A percentile compares a stretch with the other conserved stretches of the same genome.
Conservation (phyloP, 2,329 filamentous ascomycete species). For the Neodidymelliopsis sp. region DNA sequence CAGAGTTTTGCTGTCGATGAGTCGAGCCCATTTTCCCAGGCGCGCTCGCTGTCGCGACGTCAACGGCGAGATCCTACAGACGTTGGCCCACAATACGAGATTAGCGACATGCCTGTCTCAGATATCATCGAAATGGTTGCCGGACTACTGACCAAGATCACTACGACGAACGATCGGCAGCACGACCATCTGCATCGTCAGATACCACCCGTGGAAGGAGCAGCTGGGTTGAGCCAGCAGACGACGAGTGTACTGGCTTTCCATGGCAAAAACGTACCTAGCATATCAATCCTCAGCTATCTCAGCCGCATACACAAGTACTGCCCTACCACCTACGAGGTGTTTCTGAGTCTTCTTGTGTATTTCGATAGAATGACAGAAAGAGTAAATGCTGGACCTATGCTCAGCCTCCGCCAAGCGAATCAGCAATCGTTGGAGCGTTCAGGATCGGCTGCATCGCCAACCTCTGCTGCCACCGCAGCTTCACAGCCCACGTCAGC, state of each 20-base stretch:
- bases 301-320: constrained; percentile 97
- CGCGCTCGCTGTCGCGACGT: constrained; percentile 49
- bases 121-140: constrained; percentile 99
- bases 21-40: constrained; percentile 64
- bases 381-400: constrained; percentile 82
- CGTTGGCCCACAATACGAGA: constrained; percentile 77
- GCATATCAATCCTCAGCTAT: constrained; percentile 96
- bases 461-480: constrained; percentile 39
- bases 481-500: constrained; percentile 29
- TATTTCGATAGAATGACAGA: constrained; percentile 99
- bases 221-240: constrained; percentile 66
- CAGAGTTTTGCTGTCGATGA: constrained; percentile 86
- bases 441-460: constrained; percentile 37
- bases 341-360: constrained; percentile 91
- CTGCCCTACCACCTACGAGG: constrained; percentile 97
- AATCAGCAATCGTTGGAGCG: constrained; percentile 58
- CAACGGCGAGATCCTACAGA: constrained; percentile 58
- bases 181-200: constrained; percentile 88
- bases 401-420: constrained; percentile 66
- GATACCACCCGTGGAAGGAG: constrained; percentile 67
- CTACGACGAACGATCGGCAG: constrained; percentile 92
- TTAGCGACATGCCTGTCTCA: constrained; percentile 94
- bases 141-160: constrained; percentile 94
- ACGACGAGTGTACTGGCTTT: constrained; percentile 86
- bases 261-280: constrained; percentile 96